Percentiles rank a stretch among this genome's conserved stretches.
Conservation (phyloP, 2,329 filamentous ascomycete species). For the Aspergillus carbonarius region DNA sequence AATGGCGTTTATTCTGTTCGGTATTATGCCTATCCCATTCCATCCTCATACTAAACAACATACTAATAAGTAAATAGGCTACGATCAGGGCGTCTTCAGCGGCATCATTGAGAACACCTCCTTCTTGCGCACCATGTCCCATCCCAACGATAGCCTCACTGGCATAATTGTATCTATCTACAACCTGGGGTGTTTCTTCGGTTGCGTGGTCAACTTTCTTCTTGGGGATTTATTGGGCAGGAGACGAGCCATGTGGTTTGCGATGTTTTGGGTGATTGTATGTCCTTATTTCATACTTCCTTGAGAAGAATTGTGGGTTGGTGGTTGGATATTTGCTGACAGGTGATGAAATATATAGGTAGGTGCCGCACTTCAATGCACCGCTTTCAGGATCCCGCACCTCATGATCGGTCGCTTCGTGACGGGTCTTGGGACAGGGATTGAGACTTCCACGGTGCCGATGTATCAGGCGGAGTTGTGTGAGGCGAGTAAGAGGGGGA, state of each 20-base stretch:
- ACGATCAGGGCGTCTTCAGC: slow-evolving; percentile 52
- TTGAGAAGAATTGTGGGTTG: too few species aligned
- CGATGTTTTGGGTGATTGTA: slow-evolving; percentile 36
- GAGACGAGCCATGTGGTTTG: slow-evolving; percentile 34
- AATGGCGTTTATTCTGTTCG: slow-evolving; percentile 29
- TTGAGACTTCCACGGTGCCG: slow-evolving; percentile 40
- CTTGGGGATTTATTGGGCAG: slow-evolving; percentile 33
- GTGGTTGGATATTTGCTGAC: not conserved
- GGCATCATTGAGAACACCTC: slow-evolving; percentile 50
- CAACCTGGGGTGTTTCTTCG: slow-evolving; percentile 44
- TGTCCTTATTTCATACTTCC: not conserved
- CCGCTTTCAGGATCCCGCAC: slow-evolving; percentile 32
- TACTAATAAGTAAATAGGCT: slow-evolving; percentile 30
- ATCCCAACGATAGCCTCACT: slow-evolving; percentile 38
- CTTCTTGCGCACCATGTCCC: slow-evolving; percentile 42
- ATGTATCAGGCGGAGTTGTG: slow-evolving; percentile 49
- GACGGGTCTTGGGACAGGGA: slow-evolving; percentile 52
- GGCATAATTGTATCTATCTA: slow-evolving; percentile 49
- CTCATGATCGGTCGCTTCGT: slow-evolving; percentile 49
- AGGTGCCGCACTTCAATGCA: slow-evolving; percentile 36
- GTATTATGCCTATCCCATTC: slow-evolving; percentile 8
- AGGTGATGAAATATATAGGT: slow-evolving; percentile 19
- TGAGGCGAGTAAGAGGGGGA: slow-evolving; percentile 42
- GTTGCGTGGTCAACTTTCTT: slow-evolving; percentile 35
- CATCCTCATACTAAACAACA: not conserved